These are phyloP conservation scores for Paxillus rubicundulus DNA, from an alignment of 768 basidiomycete species.

Conservation along the genomic window DNA sequence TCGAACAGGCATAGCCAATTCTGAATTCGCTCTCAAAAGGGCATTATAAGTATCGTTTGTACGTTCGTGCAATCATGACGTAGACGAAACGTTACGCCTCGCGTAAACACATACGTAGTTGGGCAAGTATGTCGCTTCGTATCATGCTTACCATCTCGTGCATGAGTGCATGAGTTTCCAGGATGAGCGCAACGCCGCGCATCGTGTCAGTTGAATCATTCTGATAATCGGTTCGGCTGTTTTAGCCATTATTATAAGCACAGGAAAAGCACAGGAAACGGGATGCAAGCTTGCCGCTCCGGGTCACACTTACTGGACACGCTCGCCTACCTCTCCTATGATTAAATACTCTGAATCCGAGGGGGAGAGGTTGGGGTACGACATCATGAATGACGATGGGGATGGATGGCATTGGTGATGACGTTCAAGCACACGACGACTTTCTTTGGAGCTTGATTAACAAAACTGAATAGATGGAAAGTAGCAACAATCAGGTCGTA, in stretches of 20 bases:
- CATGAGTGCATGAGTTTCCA: too few species aligned
- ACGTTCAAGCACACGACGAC: background rate
- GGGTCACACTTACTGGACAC: background rate
- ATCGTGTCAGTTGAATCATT: background rate
- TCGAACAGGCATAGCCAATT: too few species aligned
- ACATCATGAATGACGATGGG: background rate
- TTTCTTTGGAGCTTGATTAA: background rate
- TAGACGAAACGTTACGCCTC: too few species aligned
- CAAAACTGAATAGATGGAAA: background rate
- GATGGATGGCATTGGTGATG: background rate
- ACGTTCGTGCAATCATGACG: too few species aligned
- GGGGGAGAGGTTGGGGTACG: background rate
- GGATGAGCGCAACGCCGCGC: too few species aligned
- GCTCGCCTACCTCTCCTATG: background rate
- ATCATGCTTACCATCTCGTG: background rate
- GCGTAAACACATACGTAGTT: too few species aligned
- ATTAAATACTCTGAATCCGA: background rate
- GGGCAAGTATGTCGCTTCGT: background rate
- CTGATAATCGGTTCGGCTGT: background rate
- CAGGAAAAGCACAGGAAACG: background rate
- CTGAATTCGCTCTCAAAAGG: too few species aligned
- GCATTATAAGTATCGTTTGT: too few species aligned
- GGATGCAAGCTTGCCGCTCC: background rate
- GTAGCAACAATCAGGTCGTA: background rate
- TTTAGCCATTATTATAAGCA: background rate